Evolutionary conservation across 176 grass and related monocot species (phyloP).

Genomic region (Carex parvula): DNA sequence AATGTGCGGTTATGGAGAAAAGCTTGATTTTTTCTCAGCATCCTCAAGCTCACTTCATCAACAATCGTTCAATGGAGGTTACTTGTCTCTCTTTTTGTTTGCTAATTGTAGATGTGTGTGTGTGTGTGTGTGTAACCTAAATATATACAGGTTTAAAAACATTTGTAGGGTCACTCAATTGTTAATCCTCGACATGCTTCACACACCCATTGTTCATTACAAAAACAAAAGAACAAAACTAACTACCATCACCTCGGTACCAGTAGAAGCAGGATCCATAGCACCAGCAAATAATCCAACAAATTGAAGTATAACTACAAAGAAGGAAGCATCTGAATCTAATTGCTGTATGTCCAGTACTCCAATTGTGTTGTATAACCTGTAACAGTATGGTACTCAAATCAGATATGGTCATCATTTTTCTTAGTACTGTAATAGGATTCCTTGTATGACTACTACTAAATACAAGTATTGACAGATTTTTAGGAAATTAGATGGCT

Average conservation of each 20-base stretch:
- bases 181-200: not conserved
- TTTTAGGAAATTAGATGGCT: conserved; percentile 76
- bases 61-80: conserved; percentile 98
- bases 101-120: not conserved
- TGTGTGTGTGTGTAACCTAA: not conserved
- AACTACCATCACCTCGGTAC: not conserved
- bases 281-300: not conserved
- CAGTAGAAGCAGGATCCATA: not conserved
- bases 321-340: not conserved
- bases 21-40: conserved; percentile 56
- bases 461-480: conserved; percentile 35
- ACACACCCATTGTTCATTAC: not conserved
- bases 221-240: not conserved
- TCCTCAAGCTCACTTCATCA: conserved; percentile 89
- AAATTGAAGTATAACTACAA: not conserved
- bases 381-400: not conserved
- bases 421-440: not conserved
- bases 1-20: conserved; percentile 73
- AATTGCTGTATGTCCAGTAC: not conserved
- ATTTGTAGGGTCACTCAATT: not conserved
- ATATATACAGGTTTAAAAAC: not conserved
- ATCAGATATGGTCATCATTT: not conserved
- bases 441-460: not conserved
- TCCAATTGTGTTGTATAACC: not conserved
- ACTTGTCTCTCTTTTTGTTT: conserved; percentile 1